phyloP scores from a whole-genome alignment of 805 yeast species.

The Candida andamanensis region DNA sequence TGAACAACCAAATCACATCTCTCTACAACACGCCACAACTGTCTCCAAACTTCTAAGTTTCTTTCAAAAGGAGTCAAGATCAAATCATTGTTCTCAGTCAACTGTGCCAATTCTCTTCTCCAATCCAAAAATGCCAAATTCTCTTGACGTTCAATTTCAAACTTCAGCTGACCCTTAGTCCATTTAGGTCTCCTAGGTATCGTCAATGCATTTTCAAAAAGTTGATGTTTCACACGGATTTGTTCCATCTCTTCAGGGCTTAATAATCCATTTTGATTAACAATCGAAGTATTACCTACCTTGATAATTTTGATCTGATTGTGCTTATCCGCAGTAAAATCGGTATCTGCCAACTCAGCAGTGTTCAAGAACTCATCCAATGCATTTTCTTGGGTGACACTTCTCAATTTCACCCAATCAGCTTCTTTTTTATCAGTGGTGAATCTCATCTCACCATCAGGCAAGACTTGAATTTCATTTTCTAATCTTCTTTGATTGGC shows the following conservation, averaged over 20 bases:
- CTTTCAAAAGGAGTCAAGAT: conserved; percentile 94
- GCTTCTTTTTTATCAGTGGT: conserved; percentile 83
- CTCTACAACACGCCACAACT: conserved; percentile 96
- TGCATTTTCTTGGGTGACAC: conserved; percentile 92
- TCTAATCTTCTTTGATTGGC: conserved; percentile 68
- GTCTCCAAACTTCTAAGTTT: conserved; percentile 97
- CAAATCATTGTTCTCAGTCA: conserved; percentile 81
- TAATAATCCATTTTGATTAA: conserved; percentile 44
- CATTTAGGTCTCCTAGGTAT: conserved; percentile 94
- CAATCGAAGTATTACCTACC: conserved; percentile 49
- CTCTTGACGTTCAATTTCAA: conserved; percentile 80
- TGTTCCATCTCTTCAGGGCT: conserved; percentile 61
- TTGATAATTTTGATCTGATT: conserved; percentile 80
- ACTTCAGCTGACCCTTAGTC: conserved; percentile 65
- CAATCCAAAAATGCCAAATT: conserved; percentile 87
- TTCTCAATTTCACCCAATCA: conserved; percentile 82
- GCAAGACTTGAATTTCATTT: conserved; percentile 63
- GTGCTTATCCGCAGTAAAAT: conserved; percentile 87
- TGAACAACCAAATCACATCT: conserved; percentile 92
- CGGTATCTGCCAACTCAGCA: conserved; percentile 94
- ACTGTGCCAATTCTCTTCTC: conserved; percentile 83
- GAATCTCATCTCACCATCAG: conserved; percentile 86
- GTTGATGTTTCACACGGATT: conserved; percentile 57
- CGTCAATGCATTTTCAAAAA: conserved; percentile 64
- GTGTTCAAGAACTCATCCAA: conserved; percentile 92